A percentile compares a stretch with the other conserved stretches of the same genome.
These are phyloP conservation scores for Monoraphidium neglectum DNA, from an alignment of 139 green algal species.

Conservation along the genomic window DNA sequence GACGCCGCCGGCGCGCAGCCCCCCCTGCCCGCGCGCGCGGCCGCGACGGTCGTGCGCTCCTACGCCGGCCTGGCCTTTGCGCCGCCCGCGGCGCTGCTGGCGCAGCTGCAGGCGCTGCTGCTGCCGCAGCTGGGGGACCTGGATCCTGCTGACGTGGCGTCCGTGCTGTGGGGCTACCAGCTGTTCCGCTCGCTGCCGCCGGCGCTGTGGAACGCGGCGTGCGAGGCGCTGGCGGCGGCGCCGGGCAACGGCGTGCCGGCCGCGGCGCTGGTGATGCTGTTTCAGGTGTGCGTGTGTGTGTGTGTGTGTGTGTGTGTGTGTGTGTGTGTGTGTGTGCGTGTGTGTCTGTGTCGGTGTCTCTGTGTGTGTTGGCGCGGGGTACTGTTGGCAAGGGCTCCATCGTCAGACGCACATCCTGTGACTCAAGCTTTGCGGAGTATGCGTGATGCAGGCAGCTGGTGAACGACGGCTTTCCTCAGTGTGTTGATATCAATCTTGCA, in stretches of 20 bases:
- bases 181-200: constrained; percentile 15
- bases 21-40: no score
- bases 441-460: no score
- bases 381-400: no score
- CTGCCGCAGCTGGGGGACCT: constrained; percentile 2
- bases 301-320: no score
- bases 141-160: neutral
- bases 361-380: no score
- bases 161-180: constrained; percentile 11
- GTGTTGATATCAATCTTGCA: no score
- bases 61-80: constrained; percentile 22
- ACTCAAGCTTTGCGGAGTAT: no score
- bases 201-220: constrained; percentile 28
- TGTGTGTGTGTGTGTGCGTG: no score
- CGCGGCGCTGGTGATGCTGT: constrained; percentile 21
- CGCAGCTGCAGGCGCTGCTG: constrained; percentile 14
- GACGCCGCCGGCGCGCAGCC: no score
- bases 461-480: no score
- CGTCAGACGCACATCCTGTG: no score
- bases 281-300: constrained; percentile 11
- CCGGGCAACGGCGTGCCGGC: neutral
- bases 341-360: no score
- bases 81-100: constrained; percentile 16
- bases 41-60: neutral
- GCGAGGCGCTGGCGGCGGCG: neutral